Base-by-base conservation (phyloP, 768 basidiomycete genomes). In the Xerocomellus amylosporus region DNA sequence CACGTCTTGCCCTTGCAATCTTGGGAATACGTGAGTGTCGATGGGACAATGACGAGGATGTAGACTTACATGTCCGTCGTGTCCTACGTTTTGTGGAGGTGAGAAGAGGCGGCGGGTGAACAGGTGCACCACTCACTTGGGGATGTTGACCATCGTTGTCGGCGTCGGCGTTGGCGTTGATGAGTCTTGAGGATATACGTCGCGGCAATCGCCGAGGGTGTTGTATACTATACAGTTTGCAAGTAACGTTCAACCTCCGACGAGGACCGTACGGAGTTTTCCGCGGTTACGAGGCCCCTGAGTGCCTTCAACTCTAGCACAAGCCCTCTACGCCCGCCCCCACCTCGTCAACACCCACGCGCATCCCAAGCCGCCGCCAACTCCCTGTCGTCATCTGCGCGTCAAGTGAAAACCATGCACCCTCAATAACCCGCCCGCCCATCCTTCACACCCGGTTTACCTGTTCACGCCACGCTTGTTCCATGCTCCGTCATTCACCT, bases 1-100 rank as follows among this genome's bases (percentile, higher is more conserved):
- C 94, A 97, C 67, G 84, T 76, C 79, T 94, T 96, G 75, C 93
- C 92, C 82, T 94, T 94, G 91, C 94, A 96, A 77, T 80, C 91
- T 92, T 63, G 33, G 42, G 34, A 53, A 58, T 22, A 33, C n/a
- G 12, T 61, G 33, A 58, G 56, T 20, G n/a, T 49, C 37, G 50
- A 40, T 10, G 28, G 14, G 8, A 33, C 45, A 19, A 30, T 38
- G 19, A 47, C 4, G 28, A 36, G 39, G 13, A 22, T 19, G 28
- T 26, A 44, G 49, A 56, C 93, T 87, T 75, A 94, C 93, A 97
- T 67, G 95, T 98, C 77, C 93, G 84, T 77, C 95, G 92, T 68
- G 94, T 97, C 80, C 93, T 87, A 53, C 19, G 52, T 54, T 24
- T 47, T 17, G 37, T 2, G 47, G 33, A 51, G n/a, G 15, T 58